These are phyloP conservation scores for Mortierella sp. DNA, from an alignment of 371 early-diverging fungal genomes.

Conservation along the genomic window DNA sequence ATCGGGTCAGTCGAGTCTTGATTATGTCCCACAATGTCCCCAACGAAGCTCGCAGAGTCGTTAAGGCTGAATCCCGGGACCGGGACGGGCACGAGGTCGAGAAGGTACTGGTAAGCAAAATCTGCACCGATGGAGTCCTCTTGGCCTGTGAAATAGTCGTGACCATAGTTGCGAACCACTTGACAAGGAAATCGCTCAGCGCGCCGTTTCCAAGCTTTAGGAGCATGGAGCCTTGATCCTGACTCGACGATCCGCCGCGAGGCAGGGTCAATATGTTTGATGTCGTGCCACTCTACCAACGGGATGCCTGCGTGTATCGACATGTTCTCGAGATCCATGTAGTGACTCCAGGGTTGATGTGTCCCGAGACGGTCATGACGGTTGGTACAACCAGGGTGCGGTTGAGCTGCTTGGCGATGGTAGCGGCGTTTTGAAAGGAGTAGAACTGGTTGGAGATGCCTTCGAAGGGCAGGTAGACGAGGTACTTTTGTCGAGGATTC, in stretches of 20 bases:
- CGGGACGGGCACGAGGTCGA: conserved; percentile 28
- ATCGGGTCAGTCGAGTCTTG: conserved; percentile 32
- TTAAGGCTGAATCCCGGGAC: conserved; percentile 22
- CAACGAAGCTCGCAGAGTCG: conserved; percentile 13
- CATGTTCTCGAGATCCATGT: conserved; percentile 46
- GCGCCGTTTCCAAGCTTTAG: conserved; percentile 20
- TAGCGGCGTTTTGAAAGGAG: conserved; percentile 43
- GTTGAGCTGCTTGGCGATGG: conserved; percentile 44
- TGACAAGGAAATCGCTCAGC: conserved; percentile 41
- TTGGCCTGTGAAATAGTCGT: conserved; percentile 29
- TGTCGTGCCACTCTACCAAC: conserved; percentile 37
- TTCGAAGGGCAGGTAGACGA: conserved; percentile 43
- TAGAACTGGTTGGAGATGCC: conserved; percentile 53
- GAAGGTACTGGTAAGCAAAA: conserved; percentile 42
- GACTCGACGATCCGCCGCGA: conserved; percentile 12
- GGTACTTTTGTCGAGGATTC: conserved; percentile 26
- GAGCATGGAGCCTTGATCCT: conserved; percentile 20
- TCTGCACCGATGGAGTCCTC: conserved; percentile 47
- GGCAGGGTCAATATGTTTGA: conserved; percentile 27
- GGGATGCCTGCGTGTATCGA: conserved; percentile 18
- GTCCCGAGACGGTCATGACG: conserved; percentile 45
- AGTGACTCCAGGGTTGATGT: conserved; percentile 45
- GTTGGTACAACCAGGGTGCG: conserved; percentile 47
- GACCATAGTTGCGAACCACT: conserved; percentile 40
- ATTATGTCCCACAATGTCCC: conserved; percentile 38